Conservation (phyloP, 352 stramenopile species). For the Pythium monospermum region DNA sequence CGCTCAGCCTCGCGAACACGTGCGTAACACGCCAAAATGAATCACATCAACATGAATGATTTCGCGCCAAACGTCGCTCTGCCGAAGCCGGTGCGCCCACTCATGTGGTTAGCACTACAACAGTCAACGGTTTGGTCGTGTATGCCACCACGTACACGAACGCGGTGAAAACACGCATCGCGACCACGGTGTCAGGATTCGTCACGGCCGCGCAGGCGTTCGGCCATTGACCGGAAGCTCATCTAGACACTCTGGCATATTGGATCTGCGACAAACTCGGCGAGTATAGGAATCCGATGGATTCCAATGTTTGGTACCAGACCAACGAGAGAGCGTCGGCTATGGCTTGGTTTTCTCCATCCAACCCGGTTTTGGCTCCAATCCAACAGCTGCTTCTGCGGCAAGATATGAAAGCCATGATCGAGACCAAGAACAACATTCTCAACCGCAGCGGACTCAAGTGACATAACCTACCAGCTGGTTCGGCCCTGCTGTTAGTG, state of each 20-base stretch:
- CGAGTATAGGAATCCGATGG: not conserved
- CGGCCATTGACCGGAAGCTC: conserved; percentile 1
- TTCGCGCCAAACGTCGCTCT: not conserved
- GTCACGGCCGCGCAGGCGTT: conserved; percentile 1
- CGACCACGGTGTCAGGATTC: not conserved
- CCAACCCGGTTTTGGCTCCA: not conserved
- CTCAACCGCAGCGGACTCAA: not conserved
- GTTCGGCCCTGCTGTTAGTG: not conserved
- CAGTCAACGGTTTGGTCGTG: conserved; percentile 1
- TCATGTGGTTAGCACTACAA: not conserved
- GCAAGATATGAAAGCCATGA: not conserved
- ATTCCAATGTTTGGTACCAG: not conserved
- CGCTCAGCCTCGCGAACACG: too few species aligned
- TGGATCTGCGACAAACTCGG: conserved; percentile 4
- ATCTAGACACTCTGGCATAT: conserved; percentile 2
- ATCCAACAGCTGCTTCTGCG: not conserved
- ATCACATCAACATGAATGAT: conserved; percentile 10
- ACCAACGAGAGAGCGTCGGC: not conserved
- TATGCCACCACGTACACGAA: conserved; percentile 5
- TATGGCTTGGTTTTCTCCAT: not conserved
- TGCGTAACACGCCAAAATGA: too few species aligned
- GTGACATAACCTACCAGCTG: not conserved
- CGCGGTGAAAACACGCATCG: not conserved
- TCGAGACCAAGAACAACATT: not conserved
- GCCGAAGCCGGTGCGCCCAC: not conserved